Evolutionary conservation across 164 flowering plant genomes (phyloP).

Genomic region (Vitis vinifera): ASM3070453v1 NC_081811.1:25525501-25526000

Average conservation of each 20-base stretch:
- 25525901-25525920: conserved; percentile 9
- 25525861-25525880: conserved; percentile 52
- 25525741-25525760: conserved; percentile 6
- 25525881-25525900: conserved; percentile 78
- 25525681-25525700: conserved; percentile 70
- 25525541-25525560: not conserved
- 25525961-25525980: conserved; percentile 61
- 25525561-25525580: not conserved
- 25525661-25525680: conserved; percentile 60
- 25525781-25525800: not conserved
- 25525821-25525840: conserved; percentile 54
- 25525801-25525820: conserved; percentile 11
- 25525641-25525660: conserved; percentile 49
- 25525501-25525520: conserved; percentile 63
- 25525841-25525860: conserved; percentile 49
- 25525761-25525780: not conserved
- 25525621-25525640: conserved; percentile 46
- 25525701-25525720: conserved; percentile 78
- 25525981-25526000: conserved; percentile 65
- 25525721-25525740: not conserved
- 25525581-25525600: conserved; percentile 5
- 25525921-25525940: not conserved
- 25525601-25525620: conserved; percentile 65
- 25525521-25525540: not conserved
- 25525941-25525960: conserved; percentile 6